Evolutionary conservation across 352 stramenopile genomes (phyloP), one percentile per base, ranked within the genome.

Genomic region (Plasmopara muralis): DNA sequence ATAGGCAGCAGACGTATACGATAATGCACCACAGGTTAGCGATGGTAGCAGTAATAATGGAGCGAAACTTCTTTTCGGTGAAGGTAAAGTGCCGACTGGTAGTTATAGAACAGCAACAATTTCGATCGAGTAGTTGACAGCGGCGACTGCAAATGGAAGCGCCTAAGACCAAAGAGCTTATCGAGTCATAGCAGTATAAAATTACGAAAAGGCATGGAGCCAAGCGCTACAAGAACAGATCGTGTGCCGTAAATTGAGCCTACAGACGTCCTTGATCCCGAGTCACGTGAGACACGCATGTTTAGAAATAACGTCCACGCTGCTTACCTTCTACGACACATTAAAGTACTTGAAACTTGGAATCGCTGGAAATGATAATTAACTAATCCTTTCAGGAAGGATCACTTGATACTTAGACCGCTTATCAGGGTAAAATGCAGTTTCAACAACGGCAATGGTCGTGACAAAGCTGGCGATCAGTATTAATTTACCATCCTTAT

Each of bases 211-310:
- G 7, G 75, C 59, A 92, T 57, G 0, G 81, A 75, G 4, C 81
- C 81, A 2, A 63, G 55, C 0, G 78, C 81, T 49, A 84, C 72
- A 39, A 87, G 83, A 31, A 92, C 65, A 5, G 74, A 77, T 6
- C 78, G 73, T 12, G 66, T 77, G 6, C 72, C 76, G 55, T 89
- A 89, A 16, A 92, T 82, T 14, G 78, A 79, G 2, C 82, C 82
- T 69, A 78, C 0, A 92, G 53, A 14, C 71, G 77, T 28, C 82
- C 77, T 80, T 89, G 82, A 38, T 92, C 82, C 62, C 84, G 38
- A 25, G 6, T 35, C 10, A 35, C 31, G 10, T 12, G 7, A 35
- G 31, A 35, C 7, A 35, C 31, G 5, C 6, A 35, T 12, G 31
- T 35, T 35, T 35, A 35, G 6, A 12, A 12, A 3, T 33, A 12